Evolutionary conservation across 2,329 filamentous ascomycete species (phyloP).

Genomic region (Zasmidium angulare): DNA sequence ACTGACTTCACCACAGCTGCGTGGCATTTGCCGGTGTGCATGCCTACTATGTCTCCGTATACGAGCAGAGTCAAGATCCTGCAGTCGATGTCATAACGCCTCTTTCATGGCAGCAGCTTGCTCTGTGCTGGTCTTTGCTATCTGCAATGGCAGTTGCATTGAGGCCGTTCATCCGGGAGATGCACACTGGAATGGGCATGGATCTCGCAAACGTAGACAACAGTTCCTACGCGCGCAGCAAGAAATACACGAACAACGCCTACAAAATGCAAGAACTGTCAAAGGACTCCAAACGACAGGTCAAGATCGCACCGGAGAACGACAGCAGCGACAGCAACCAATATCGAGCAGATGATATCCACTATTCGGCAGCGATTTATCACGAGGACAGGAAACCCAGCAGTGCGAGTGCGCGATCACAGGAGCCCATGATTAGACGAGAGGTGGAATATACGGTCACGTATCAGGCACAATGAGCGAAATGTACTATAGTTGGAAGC

Average conservation of each 20-base stretch:
- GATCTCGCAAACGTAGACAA: conserved; percentile 10
- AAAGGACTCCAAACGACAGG: conserved; percentile 1
- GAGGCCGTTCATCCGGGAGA: conserved; percentile 17
- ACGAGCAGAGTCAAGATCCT: background rate
- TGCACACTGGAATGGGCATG: conserved; percentile 19
- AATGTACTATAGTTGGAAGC: too few species aligned
- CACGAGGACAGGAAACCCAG: conserved; percentile 13
- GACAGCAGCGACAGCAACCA: background rate
- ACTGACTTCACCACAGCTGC: conserved; percentile 5
- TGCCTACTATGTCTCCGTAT: conserved; percentile 9
- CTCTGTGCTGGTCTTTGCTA: conserved; percentile 13
- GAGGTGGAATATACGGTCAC: conserved; percentile 18
- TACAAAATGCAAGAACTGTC: conserved; percentile 13
- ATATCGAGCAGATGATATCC: conserved; percentile 11
- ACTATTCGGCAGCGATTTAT: conserved; percentile 18
- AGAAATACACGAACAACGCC: conserved; percentile 3
- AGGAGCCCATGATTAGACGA: conserved; percentile 17
- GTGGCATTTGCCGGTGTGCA: conserved; percentile 9
- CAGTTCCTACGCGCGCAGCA: conserved; percentile 10
- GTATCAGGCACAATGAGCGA: conserved; percentile 6
- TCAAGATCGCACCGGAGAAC: background rate
- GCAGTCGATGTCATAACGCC: conserved; percentile 9
- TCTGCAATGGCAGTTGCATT: conserved; percentile 18
- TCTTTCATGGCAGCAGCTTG: conserved; percentile 15
- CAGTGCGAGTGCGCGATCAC: conserved; percentile 10